Evolutionary conservation across 2,329 filamentous ascomycete species (phyloP).

Genomic region (Rachicladosporium sp.): DNA sequence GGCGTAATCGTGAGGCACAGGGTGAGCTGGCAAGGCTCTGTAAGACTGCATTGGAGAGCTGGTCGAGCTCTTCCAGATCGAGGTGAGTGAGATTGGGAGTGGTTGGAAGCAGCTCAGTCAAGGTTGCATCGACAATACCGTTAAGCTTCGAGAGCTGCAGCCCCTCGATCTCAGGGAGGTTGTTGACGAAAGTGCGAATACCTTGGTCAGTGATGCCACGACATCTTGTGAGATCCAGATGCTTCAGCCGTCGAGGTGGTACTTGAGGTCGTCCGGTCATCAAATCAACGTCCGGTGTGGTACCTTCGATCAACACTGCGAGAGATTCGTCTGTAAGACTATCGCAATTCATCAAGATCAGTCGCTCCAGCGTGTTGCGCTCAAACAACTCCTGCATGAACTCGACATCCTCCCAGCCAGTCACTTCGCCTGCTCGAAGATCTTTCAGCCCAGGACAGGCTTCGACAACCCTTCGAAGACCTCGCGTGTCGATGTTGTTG

Average conservation of each 20-base stretch:
- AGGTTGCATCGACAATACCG: constrained; percentile 58
- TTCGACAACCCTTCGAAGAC: constrained; percentile 59
- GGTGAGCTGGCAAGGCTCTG: constrained; percentile 64
- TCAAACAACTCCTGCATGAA: constrained; percentile 65
- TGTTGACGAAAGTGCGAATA: constrained; percentile 57
- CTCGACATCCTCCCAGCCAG: constrained; percentile 61
- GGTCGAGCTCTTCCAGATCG: constrained; percentile 74
- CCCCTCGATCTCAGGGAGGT: constrained; percentile 68
- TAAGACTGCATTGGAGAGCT: constrained; percentile 63
- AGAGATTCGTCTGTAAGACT: constrained; percentile 67
- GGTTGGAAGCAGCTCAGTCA: constrained; percentile 61
- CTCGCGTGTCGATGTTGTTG: constrained; percentile 66
- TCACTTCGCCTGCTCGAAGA: constrained; percentile 68
- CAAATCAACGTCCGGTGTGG: constrained; percentile 65
- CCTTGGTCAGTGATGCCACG: constrained; percentile 58
- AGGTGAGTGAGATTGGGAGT: constrained; percentile 70
- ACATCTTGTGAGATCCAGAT: constrained; percentile 77
- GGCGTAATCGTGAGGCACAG: constrained; percentile 58
- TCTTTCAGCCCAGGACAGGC: constrained; percentile 64
- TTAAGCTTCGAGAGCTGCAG: constrained; percentile 70
- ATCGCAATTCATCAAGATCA: constrained; percentile 68
- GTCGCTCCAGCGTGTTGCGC: constrained; percentile 68
- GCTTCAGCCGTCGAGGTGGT: constrained; percentile 63
- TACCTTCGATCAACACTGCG: constrained; percentile 60
- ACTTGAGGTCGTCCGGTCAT: constrained; percentile 66